Conservation (phyloP, 192 early-diverging fungal genomes). For the Dimargaris cristalligena region DNA sequence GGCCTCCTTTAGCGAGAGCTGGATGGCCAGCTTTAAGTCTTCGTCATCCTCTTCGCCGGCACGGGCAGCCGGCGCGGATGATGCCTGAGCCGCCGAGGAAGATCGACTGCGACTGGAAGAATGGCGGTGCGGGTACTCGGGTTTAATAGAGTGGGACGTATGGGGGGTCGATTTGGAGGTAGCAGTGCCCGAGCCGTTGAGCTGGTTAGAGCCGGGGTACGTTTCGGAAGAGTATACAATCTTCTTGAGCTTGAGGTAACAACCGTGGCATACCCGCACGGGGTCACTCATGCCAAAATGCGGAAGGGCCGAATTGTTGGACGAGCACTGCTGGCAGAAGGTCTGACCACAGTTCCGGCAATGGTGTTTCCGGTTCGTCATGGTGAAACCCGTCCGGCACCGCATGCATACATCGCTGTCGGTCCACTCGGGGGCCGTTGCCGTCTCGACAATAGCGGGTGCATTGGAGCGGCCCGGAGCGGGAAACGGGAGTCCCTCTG, state of each 20-base stretch:
- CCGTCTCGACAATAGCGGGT: conserved; percentile 64
- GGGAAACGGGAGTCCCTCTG: conserved; percentile 62
- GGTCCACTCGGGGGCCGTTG: conserved; percentile 89
- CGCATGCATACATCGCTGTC: conserved; percentile 88
- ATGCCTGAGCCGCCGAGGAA: too few relatives aligned
- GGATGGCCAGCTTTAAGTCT: conserved; percentile 85
- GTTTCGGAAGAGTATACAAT: conserved; percentile 15
- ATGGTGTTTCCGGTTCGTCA: conserved; percentile 95
- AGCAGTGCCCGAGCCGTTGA: neutral
- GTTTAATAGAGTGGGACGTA: too few relatives aligned
- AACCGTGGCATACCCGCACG: conserved; percentile 92
- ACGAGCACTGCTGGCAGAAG: conserved; percentile 85
- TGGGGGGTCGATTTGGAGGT: neutral
- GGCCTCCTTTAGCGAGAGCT: conserved; percentile 67
- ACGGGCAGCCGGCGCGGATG: conserved; percentile 6
- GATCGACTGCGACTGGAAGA: too few relatives aligned
- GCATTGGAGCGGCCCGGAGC: conserved; percentile 39
- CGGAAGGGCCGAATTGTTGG: conserved; percentile 68
- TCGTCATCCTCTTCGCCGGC: conserved; percentile 55
- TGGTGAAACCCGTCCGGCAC: conserved; percentile 81
- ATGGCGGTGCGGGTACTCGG: conserved; percentile 6
- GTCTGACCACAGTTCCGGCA: conserved; percentile 93
- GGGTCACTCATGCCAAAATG: conserved; percentile 72
- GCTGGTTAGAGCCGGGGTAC: conserved; percentile 12
- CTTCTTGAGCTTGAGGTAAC: conserved; percentile 58